Percentiles rank a stretch among this genome's conserved stretches.
These are phyloP conservation scores for Bassia scoparia DNA, from an alignment of 148 eudicot species.

Conservation along the genomic window DNA sequence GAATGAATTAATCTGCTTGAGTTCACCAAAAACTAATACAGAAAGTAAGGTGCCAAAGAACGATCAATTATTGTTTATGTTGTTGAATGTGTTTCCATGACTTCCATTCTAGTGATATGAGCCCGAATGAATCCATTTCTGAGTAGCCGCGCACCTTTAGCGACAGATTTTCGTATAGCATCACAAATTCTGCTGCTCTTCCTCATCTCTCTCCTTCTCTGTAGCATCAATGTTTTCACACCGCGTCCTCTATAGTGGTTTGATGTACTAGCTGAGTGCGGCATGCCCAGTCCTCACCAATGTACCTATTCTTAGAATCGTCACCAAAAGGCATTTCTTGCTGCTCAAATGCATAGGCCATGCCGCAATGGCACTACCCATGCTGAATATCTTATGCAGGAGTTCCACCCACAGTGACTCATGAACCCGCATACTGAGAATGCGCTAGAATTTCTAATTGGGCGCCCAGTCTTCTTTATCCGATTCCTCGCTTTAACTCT, in stretches of 20 bases:
- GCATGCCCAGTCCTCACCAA: conserved; percentile 39
- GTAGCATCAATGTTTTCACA: conserved; percentile 44
- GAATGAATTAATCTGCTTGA: too few relatives aligned
- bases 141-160: conserved; percentile 37
- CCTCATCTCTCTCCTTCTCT: conserved; percentile 40
- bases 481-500: conserved; percentile 42
- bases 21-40: too few relatives aligned
- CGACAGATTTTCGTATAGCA: conserved; percentile 28
- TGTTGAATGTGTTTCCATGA: too few relatives aligned
- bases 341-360: conserved; percentile 73
- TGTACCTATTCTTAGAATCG: conserved; percentile 37
- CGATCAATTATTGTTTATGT: too few relatives aligned
- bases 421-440: conserved; percentile 50
- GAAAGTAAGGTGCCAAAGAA: too few relatives aligned
- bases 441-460: conserved; percentile 58
- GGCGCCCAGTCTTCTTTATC: conserved; percentile 62
- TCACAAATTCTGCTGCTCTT: conserved; percentile 37
- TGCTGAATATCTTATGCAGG: conserved; percentile 53
- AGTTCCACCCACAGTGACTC: conserved; percentile 76
- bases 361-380: conserved; percentile 62
- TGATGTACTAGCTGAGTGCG: conserved; percentile 30
- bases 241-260: conserved; percentile 22
- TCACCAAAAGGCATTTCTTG: conserved; percentile 42
- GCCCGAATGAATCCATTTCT: conserved; percentile 52
- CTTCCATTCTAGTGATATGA: conserved; percentile 52